phyloP scores from a whole-genome alignment of 2,329 filamentous ascomycete species.

The Blastomyces parvus region DNA sequence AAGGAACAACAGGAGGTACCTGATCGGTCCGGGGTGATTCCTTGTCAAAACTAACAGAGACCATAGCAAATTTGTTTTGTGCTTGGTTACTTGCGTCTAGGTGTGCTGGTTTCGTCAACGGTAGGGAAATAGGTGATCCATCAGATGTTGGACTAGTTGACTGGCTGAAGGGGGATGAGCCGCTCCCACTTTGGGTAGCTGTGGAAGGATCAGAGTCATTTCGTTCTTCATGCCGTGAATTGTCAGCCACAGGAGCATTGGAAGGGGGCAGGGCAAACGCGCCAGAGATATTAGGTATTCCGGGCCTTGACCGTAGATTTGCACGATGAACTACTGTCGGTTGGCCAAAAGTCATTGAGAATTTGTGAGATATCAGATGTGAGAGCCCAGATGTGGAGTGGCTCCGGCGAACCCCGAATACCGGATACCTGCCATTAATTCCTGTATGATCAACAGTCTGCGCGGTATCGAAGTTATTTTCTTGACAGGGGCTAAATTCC shows the following conservation, averaged over 20 bases:
- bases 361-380: constrained; percentile 28
- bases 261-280: constrained; percentile 18
- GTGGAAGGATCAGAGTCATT: constrained; percentile 29
- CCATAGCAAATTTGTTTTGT: neutral
- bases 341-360: constrained; percentile 32
- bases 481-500: neutral
- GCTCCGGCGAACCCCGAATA: constrained; percentile 14
- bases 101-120: neutral
- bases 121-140: constrained; percentile 18
- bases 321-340: constrained; percentile 34
- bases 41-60: neutral
- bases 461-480: neutral
- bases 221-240: constrained; percentile 23
- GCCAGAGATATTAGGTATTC: constrained; percentile 21
- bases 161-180: constrained; percentile 24
- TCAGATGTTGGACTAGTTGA: constrained; percentile 31
- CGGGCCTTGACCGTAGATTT: constrained; percentile 26
- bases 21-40: constrained; percentile 13
- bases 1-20: constrained; percentile 19
- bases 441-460: neutral
- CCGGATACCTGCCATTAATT: neutral
- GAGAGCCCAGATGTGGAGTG: constrained; percentile 25
- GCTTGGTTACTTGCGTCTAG: neutral
- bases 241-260: constrained; percentile 13
- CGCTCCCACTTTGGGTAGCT: constrained; percentile 20